Percentiles rank a stretch among this genome's conserved stretches.
Conservation (phyloP, 139 green algal species). For the Tetradesmus obliquus region DNA sequence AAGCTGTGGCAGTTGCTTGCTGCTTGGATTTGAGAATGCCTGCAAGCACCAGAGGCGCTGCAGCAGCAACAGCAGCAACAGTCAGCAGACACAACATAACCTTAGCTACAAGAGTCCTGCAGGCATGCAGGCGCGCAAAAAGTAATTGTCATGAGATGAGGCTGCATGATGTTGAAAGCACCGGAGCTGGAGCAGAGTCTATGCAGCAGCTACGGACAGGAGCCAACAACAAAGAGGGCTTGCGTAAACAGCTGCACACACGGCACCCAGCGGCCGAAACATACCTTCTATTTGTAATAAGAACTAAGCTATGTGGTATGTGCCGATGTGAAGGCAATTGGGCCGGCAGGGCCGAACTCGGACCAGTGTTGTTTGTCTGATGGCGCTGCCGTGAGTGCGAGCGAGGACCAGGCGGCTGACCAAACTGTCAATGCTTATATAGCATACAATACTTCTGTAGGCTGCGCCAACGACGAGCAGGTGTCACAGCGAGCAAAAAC, state of each 20-base stretch:
- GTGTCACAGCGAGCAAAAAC: not conserved
- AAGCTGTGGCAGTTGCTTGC: not conserved
- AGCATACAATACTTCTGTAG: not conserved
- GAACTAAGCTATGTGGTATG: not conserved
- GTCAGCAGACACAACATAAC: not conserved
- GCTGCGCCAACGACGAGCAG: not conserved
- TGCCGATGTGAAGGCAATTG: not conserved
- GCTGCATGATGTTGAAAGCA: not conserved
- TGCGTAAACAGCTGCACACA: not conserved
- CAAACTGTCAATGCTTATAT: not conserved
- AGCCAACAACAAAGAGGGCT: not conserved
- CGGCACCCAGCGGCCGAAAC: not conserved
- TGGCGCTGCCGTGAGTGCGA: not conserved
- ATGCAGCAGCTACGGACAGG: not conserved
- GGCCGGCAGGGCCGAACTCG: not conserved
- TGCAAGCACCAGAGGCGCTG: not conserved
- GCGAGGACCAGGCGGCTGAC: not conserved
- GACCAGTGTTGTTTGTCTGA: not conserved
- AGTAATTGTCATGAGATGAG: too few relatives aligned
- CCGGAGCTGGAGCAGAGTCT: not conserved
- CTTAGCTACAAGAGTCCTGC: not conserved
- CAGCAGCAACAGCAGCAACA: not conserved
- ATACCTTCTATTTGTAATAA: not conserved
- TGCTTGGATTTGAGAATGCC: too few relatives aligned
- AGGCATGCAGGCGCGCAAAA: too few relatives aligned